Base-by-base conservation (phyloP, 306 rosid genomes). In the Heteromeles arbutifolia region DNA sequence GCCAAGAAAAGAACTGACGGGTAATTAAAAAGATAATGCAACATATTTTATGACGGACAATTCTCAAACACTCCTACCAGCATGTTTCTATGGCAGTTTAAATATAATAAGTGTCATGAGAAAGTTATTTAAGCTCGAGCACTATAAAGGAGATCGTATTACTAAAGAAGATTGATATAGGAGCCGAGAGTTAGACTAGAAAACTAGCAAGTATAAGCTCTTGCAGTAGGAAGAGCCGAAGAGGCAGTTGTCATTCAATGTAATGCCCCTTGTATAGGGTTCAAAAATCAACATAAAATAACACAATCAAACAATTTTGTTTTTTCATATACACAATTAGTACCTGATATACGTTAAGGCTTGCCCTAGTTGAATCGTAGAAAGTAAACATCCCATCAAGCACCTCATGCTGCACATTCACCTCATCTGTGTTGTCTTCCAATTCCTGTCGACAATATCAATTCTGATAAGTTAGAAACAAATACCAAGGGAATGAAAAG, bases 301-400 rank as follows among this genome's bases (percentile, higher is more conserved):
- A 31, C 54, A 67, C 6, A 75, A 29, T 4, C 64, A 56, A 74
- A 83, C 89, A 89, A 97, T 85, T 43, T 74, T 29, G 11, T 62
- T 39, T 19, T 24, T 65, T 41, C 4, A 0, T 14, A 58, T 54
- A 72, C 31, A 67, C 48, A 56, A 66, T 21, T 64, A 76, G 77
- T 86, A 96, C 98, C 99, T 96, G 99, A 86, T 92, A 92, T 34
- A 96, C 75, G 75, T 89, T 80, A 67, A 92, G 90, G 70, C 71
- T 79, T 52, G 96, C 90, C 53, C 67, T 79, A 43, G 90, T 86
- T 65, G 91, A 87, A 88, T 89, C 97, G 78, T 92, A 92, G 84
- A 96, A 92, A 65, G 97, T 90, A 89, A 96, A 90, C 73, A 87
- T 81, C 68, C 96, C 99, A 50, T 96, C 98, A 62, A 96, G 87